Conservation (phyloP, 2,329 filamentous ascomycete species). For the Juglanconis oblonga region DNA sequence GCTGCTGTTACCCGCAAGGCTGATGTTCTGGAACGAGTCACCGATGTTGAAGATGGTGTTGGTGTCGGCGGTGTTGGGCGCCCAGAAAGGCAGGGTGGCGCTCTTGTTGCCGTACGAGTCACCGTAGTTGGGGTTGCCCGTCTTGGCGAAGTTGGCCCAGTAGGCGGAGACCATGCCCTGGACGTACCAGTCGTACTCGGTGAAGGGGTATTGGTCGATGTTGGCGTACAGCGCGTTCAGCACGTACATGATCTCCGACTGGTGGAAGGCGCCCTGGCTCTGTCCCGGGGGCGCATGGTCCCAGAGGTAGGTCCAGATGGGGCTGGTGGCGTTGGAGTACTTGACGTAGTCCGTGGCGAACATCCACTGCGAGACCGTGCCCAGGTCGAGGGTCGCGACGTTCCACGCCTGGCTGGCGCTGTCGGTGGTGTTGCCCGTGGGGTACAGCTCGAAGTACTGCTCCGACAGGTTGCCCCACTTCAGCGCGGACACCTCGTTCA, state of each 20-base stretch:
- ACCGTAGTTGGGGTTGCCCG: conserved; percentile 5
- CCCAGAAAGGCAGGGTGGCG: conserved; percentile 7
- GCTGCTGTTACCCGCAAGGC: background rate
- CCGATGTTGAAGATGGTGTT: conserved; percentile 2
- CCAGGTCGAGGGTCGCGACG: conserved; percentile 25
- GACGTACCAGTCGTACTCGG: conserved; percentile 27
- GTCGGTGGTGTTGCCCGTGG: conserved; percentile 21
- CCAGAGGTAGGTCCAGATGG: conserved; percentile 34
- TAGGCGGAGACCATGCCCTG: conserved; percentile 29
- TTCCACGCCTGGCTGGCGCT: conserved; percentile 25
- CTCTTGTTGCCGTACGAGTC: conserved; percentile 6
- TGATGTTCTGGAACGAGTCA: conserved; percentile 4
- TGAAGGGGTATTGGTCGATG: conserved; percentile 24
- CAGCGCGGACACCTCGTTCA: conserved; percentile 18
- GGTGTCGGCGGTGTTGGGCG: conserved; percentile 7
- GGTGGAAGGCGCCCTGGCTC: conserved; percentile 32
- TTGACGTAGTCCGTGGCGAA: conserved; percentile 28
- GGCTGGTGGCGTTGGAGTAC: conserved; percentile 18
- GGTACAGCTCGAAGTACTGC: conserved; percentile 29
- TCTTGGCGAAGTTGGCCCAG: conserved; percentile 34
- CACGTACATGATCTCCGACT: conserved; percentile 36
- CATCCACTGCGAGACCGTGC: conserved; percentile 22
- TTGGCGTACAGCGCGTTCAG: conserved; percentile 34
- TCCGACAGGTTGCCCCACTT: conserved; percentile 20
- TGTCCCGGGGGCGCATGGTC: conserved; percentile 34